Evolutionary conservation across 1,284 basidiomycete species (phyloP), one percentile per base, ranked within the genome.

Genomic region (Ganoderma lucidum): DNA sequence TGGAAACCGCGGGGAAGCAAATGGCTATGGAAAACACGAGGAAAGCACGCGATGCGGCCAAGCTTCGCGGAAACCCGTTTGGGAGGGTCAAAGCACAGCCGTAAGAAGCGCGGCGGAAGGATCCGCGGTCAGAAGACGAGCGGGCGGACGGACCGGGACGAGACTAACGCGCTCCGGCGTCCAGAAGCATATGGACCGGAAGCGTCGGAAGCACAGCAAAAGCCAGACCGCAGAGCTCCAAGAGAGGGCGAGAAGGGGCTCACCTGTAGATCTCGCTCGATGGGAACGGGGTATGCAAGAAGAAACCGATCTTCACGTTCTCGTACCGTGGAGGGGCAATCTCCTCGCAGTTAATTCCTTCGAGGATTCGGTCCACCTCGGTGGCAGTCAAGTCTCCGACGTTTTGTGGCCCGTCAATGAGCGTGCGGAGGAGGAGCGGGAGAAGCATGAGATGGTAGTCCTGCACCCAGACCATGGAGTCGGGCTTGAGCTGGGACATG

Each of bases 361-460:
- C 91, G 58, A 90, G 91, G 69, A 96, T 91, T 73, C 90, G 89
- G 30, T 88, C 87, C 70, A 96, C 82, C 77, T 96, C 94, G 66
- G 84, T 84, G 63, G 83, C 85, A 45, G 89, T 90, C 77, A 90
- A 87, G 69, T 89, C 87, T 39, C 90, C 89, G 70, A 87, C 86
- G 62, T 84, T 82, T 45, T 84, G 81, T 42, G 84, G 83, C 19
- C 93, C 94, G 67, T 97, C 94, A 76, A 98, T 89, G 67, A 98
- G 87, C 14, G 92, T 91, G 64, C 97, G 91, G 17, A 99, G 88
- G 73, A 98, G 88, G 90, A 98, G 93, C 14, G 98, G 98, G 6
- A 99, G 90, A 67, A 99, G 93, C 97, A 99, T 99, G 69, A 99
- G 88, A 79, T 98, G 96, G 79, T 98, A 98, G 80, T 97, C 96